Evolutionary conservation across 768 basidiomycete genomes (phyloP), one percentile per base, ranked within the genome.

Genomic region (Boletus sp.): DNA sequence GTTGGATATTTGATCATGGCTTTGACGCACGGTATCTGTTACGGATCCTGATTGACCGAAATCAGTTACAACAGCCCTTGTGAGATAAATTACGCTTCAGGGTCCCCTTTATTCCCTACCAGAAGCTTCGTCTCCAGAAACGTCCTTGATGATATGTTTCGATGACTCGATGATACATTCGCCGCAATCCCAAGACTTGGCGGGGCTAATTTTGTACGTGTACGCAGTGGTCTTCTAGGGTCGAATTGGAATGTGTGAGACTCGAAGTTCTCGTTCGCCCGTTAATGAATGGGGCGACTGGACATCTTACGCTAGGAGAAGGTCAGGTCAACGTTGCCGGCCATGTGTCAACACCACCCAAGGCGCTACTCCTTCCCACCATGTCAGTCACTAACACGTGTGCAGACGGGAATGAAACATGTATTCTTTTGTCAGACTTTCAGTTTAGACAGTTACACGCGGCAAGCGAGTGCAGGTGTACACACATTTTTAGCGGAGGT

Each of bases 121-220:
- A 0, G 8, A 23, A 23, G 2, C 37, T 33, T 45, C 17, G 39
- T 13, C 35, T 29, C 25, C 30, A 21, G 11, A 25, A 38, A 33
- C 21, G 32, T 29, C 37, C 19, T 23, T 19, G 47, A 47, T 38
- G 43, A 29, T 23, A 45, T 45, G 17, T 15, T 15, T 35, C 21
- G 9, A 39, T 56, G 46, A n/a, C 40, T 46, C 14, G 37, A 62
- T 53, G 25, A 8, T 39, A 29, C 25, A 9, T 44, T 41, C 29
- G 41, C 41, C 30, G 33, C n/a, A 49, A 48, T 49, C 29, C 25
- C 33, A 27, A 50, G 27, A 7, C n/a, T 9, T n/a, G 7, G 30
- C 25, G 38, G 40, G 52, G 37, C 40, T 10, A 40, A 47, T 29
- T 43, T 48, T 51, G 50, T 59, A 56, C 56, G 48, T 65, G 50